Evolutionary conservation across 148 eudicot genomes (phyloP), one percentile per base, ranked within the genome.

Genomic region (Limonium bicolor): DNA sequence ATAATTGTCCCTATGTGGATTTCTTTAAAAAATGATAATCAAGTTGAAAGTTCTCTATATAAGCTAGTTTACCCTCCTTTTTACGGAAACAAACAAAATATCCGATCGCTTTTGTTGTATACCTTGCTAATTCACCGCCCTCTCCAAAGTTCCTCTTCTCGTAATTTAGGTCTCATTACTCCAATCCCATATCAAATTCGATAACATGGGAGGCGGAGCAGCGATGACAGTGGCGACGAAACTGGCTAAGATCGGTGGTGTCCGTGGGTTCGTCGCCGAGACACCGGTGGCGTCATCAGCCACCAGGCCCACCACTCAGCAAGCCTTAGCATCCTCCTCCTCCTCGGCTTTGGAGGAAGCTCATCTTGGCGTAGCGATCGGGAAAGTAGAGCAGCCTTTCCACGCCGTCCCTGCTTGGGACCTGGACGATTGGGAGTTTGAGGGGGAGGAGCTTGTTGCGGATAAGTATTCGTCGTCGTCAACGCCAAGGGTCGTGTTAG

Each of bases 201-300:
- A 29, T 6, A 44, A 47, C 1, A 86, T 87, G 96, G 96, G 90
- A 8, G 94, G 94, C 20, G 96, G 96, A 22, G 82, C 57, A 56
- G 78, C 68, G 34, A 71, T 87, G 61, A 65, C 83, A 32, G 72
- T 86, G 17, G 94, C 78, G 44, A 66, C 82, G 11, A 87, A 71
- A 62, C 47, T 58, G 0, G 77, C 82, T 62, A 86, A 90, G 2
- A 20, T 73, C 36, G 65, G 71, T 3, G 56, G 26, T n/a, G 34
- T 47, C 14, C 37, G 52, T 23, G 53, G 41, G 18, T 64, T 61
- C 5, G 14, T 58, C 29, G 81, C 76, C 23, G 65, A 72, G 11
- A 33, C 43, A 40, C 31, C 42, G 25, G 82, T 74, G 20, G 44
- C 30, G 3, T 58, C 27, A 2, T 11, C 48, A 5, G 41, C 63